These are phyloP conservation scores for Candida sonorensis DNA, from an alignment of 805 yeast genomes.

Conservation along the genomic window DNA sequence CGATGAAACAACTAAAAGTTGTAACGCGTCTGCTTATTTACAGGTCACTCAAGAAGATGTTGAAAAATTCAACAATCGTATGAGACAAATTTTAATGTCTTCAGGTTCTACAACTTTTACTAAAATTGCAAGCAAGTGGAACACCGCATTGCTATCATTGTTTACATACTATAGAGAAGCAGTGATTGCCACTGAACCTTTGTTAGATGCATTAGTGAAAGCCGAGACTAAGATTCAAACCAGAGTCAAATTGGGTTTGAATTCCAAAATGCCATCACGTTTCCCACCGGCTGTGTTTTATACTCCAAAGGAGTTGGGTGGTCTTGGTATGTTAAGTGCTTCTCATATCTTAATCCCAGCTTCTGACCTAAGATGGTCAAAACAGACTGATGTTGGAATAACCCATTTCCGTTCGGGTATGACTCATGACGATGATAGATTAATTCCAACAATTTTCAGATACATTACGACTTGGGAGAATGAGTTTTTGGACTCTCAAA, in stretches of 20 bases:
- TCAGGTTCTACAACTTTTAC: slow-evolving; percentile 95
- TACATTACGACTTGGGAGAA: slow-evolving; percentile 96
- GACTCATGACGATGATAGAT: slow-evolving; percentile 70
- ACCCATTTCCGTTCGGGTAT: slow-evolving; percentile 93
- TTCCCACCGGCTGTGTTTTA: slow-evolving; percentile 99
- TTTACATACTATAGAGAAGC: slow-evolving; percentile 94
- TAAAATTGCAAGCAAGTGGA: slow-evolving; percentile 93
- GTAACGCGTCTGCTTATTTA: slow-evolving; percentile 82
- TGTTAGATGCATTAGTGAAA: slow-evolving; percentile 78
- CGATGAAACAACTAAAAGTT: slow-evolving; percentile 63
- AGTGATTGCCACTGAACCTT: slow-evolving; percentile 68
- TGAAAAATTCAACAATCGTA: slow-evolving; percentile 71
- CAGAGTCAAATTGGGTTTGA: slow-evolving; percentile 87
- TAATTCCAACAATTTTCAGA: slow-evolving; percentile 90
- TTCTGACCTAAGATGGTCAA: slow-evolving; percentile 84
- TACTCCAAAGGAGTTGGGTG: slow-evolving; percentile 96
- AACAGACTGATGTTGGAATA: slow-evolving; percentile 89
- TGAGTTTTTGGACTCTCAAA: slow-evolving; percentile 86
- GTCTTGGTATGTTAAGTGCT: slow-evolving; percentile 96
- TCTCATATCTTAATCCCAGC: slow-evolving; percentile 94
- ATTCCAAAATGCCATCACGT: slow-evolving; percentile 97
- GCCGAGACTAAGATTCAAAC: slow-evolving; percentile 93
- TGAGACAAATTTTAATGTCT: slow-evolving; percentile 87
- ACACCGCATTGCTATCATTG: slow-evolving; percentile 78
- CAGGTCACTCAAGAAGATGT: slow-evolving; percentile 80